These are phyloP conservation scores for Pleurotus pulmonarius DNA, from an alignment of 768 basidiomycete genomes.

Conservation along the genomic window DNA sequence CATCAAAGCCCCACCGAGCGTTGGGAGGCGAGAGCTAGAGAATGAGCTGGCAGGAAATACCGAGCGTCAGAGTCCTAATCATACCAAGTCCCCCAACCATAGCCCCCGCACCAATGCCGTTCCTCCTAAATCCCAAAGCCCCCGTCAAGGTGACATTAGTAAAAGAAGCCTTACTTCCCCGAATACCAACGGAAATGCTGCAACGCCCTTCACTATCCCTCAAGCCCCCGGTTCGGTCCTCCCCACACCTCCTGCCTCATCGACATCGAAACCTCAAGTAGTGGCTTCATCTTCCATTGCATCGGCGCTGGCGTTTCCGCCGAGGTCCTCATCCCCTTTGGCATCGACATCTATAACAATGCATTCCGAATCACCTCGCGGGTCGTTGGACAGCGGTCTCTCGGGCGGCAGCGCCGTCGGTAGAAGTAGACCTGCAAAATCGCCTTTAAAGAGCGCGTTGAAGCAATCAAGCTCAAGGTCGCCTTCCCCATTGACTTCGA, in stretches of 20 bases:
- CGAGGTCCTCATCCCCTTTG: not conserved
- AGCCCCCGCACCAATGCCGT: too few relatives aligned
- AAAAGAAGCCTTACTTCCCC: too few relatives aligned
- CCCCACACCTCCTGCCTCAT: not conserved
- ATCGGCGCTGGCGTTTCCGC: too few relatives aligned
- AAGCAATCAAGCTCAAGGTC: slow-evolving; percentile 49
- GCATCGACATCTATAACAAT: not conserved
- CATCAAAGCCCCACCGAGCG: slow-evolving; percentile 45
- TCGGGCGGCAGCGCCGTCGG: not conserved
- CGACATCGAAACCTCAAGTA: not conserved
- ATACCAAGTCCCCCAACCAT: too few relatives aligned
- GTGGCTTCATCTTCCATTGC: too few relatives aligned
- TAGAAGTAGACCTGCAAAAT: slow-evolving; percentile 30
- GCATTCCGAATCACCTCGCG: not conserved
- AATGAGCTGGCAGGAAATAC: slow-evolving; percentile 9
- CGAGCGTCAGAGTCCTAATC: too few relatives aligned
- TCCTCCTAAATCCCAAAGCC: too few relatives aligned
- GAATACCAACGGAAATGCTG: too few relatives aligned
- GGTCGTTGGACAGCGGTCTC: not conserved
- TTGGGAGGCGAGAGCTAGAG: slow-evolving; percentile 27
- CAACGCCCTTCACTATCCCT: slow-evolving; percentile 11
- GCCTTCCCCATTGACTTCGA: slow-evolving; percentile 24
- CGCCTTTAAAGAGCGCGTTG: slow-evolving; percentile 62
- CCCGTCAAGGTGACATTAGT: too few relatives aligned
- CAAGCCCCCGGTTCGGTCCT: slow-evolving; percentile 36